Evolutionary conservation across 345 rosid genomes (phyloP), one percentile per base, ranked within the genome.

Genomic region (Excoecaria cochinchinensis): DNA sequence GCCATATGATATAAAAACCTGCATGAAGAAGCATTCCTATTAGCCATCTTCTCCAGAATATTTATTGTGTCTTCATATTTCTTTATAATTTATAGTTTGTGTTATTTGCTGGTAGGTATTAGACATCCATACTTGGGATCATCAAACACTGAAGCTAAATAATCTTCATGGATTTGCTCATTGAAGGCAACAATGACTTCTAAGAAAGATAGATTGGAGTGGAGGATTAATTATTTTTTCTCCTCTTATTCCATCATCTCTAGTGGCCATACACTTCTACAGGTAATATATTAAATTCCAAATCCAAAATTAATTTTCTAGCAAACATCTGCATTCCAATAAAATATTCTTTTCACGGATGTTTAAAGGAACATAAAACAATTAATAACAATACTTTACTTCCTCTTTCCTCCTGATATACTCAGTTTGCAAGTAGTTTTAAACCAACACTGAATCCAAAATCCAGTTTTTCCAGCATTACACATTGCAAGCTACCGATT

Each of bases 1-100:
- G 53, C 98, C 99, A 79, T 95, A 95, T 16, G 99, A 95, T 86
- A 95, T 91, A 86, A 95, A 95, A 72, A 95, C 98, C 99, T 95
- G 93, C 86, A 84, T 47, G 63, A 80, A 65, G 51, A n/a, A 57
- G n/a, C 73, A 44, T 67, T 31, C 66, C 22, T 39, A 60, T 59
- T 13, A 40, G 22, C 25, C 15, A 3, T 24, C 48, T 44, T 59
- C 15, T 22, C 47, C 24, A 22, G 51, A 42, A 40, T 53, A 21
- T 5, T 39, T 47, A n/a, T 3, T 48, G 55, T 6, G 16, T 48
- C 57, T 50, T 25, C 8, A 38, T 46, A 21, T 38, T 62, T 46
- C 25, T 68, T 68, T 25, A 48, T 5, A 24, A 22, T 24, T 31
- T 16, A 46, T 50, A 22, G 21, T 48, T 47, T 50, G 11, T 0